These are phyloP conservation scores for Teunomyces kruisii DNA, from an alignment of 805 yeast species.

Conservation along the genomic window DNA sequence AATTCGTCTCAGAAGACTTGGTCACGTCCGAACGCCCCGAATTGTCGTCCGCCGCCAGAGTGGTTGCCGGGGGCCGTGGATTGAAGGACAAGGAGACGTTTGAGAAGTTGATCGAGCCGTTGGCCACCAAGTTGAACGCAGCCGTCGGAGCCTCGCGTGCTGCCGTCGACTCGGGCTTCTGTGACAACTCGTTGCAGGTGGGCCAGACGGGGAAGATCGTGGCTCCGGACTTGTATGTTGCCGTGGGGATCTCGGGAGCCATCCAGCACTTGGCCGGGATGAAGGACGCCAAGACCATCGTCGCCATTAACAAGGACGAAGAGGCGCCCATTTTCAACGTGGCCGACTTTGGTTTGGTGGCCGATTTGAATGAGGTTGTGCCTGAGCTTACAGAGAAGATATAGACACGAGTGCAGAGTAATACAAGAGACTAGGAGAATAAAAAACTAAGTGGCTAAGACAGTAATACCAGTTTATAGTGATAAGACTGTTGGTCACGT, in stretches of 20 bases:
- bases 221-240: slow-evolving; percentile 92
- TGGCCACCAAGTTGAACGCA: slow-evolving; percentile 81
- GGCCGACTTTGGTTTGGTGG: slow-evolving; percentile 88
- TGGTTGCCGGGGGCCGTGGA: slow-evolving; percentile 94
- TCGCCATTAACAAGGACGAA: slow-evolving; percentile 90
- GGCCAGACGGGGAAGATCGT: slow-evolving; percentile 98
- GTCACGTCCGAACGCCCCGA: slow-evolving; percentile 87
- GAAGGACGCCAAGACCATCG: slow-evolving; percentile 93
- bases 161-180: slow-evolving; percentile 94
- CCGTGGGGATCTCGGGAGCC: slow-evolving; percentile 95
- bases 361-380: slow-evolving; percentile 79
- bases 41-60: slow-evolving; percentile 74
- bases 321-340: slow-evolving; percentile 92
- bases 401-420: too few species aligned
- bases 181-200: slow-evolving; percentile 93
- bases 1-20: slow-evolving; percentile 76
- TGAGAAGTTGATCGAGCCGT: slow-evolving; percentile 71
- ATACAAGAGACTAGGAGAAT: too few species aligned
- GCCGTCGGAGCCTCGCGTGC: slow-evolving; percentile 98
- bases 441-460: neutral
- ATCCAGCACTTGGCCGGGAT: slow-evolving; percentile 98
- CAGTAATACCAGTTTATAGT: too few species aligned
- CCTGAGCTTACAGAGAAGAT: slow-evolving; percentile 89
- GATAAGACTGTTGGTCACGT: too few species aligned
- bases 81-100: slow-evolving; percentile 87